These are phyloP conservation scores for Diaporthe helianthi DNA, from an alignment of 2,329 filamentous ascomycete genomes.

Conservation along the genomic window DNA sequence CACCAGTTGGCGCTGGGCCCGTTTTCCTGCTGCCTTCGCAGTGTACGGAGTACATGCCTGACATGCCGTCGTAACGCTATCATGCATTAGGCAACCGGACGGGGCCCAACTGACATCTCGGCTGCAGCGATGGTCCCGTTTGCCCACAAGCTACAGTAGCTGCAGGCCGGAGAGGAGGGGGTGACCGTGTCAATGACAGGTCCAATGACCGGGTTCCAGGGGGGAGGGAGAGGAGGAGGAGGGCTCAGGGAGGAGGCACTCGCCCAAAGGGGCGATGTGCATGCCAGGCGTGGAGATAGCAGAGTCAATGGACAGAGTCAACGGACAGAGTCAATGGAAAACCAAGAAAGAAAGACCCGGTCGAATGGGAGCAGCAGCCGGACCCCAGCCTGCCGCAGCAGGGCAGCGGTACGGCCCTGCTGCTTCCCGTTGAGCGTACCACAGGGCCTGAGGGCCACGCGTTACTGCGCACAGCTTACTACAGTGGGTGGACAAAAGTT, in stretches of 20 bases:
- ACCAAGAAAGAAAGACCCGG: not conserved
- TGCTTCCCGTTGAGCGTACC: constrained; percentile 27
- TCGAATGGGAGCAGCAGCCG: constrained; percentile 13
- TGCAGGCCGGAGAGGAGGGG: constrained; percentile 6
- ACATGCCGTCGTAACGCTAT: constrained; percentile 25
- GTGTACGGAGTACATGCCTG: no score
- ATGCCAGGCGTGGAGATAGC: constrained; percentile 21
- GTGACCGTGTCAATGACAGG: constrained; percentile 20
- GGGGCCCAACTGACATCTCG: constrained; percentile 16
- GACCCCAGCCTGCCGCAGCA: constrained; percentile 18
- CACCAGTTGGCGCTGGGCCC: constrained; percentile 12
- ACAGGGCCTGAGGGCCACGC: constrained; percentile 8
- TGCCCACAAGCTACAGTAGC: constrained; percentile 8
- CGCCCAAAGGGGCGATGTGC: constrained; percentile 11
- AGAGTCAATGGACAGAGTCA: constrained; percentile 1
- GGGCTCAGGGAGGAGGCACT: not conserved
- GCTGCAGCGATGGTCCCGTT: not conserved
- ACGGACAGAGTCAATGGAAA: no score
- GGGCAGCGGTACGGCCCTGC: constrained; percentile 28
- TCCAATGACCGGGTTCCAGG: constrained; percentile 15
- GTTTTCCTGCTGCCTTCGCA: constrained; percentile 2
- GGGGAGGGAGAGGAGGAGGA: not conserved
- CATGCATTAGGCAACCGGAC: constrained; percentile 11
- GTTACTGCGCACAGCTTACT: constrained; percentile 8
- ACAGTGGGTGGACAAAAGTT: no score